Evolutionary conservation across 768 basidiomycete species (phyloP).

Genomic region (Boletus sensibilis): DNA sequence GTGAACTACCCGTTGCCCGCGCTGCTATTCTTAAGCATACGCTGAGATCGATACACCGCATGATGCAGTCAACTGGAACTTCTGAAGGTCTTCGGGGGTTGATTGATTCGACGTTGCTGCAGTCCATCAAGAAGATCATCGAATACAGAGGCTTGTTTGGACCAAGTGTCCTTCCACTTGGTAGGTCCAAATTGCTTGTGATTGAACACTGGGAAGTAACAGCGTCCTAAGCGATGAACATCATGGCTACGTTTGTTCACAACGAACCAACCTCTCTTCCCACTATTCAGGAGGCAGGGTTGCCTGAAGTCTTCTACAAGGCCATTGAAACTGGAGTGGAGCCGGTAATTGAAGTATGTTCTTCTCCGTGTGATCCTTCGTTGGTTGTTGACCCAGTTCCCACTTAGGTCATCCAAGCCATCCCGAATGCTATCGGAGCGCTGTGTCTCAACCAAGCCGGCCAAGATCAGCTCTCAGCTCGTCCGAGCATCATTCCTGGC

Average conservation of each 20-base stretch:
- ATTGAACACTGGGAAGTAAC: constrained; percentile 8
- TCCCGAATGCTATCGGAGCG: constrained; percentile 94
- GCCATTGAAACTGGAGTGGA: constrained; percentile 84
- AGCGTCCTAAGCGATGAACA: constrained; percentile 65
- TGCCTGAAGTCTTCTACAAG: constrained; percentile 88
- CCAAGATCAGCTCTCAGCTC: constrained; percentile 72
- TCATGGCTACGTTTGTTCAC: constrained; percentile 96
- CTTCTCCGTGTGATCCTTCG: not conserved
- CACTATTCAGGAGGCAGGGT: constrained; percentile 87
- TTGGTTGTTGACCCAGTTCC: constrained; percentile 1
- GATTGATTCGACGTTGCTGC: constrained; percentile 84
- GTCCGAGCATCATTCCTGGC: constrained; percentile 79
- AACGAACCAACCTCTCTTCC: constrained; percentile 95
- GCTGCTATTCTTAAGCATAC: constrained; percentile 87
- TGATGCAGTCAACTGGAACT: constrained; percentile 95
- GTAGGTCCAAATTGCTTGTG: constrained; percentile 42
- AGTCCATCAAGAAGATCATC: constrained; percentile 86
- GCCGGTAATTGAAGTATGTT: constrained; percentile 77
- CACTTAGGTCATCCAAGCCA: constrained; percentile 79
- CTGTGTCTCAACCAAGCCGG: constrained; percentile 92
- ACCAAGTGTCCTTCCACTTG: constrained; percentile 78
- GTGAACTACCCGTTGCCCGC: constrained; percentile 65
- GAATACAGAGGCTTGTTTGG: constrained; percentile 83
- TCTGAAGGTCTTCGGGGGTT: constrained; percentile 93
- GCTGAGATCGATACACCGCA: constrained; percentile 88